phyloP scores from a whole-genome alignment of 2,329 filamentous ascomycete genomes.

The Penicillium brevicompactum region DNA sequence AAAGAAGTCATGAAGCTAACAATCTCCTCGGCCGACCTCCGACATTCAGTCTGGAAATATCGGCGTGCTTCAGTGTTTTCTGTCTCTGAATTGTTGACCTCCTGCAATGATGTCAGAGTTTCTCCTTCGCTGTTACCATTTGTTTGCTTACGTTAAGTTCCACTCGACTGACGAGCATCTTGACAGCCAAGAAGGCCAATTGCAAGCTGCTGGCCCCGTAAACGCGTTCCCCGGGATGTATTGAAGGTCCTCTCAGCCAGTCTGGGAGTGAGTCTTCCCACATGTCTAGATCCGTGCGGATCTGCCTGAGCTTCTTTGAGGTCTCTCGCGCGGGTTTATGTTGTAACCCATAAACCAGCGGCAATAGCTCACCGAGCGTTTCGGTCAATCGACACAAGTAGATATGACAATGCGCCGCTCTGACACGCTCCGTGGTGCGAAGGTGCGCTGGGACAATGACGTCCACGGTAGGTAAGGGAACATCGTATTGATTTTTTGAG shows the following conservation, averaged over 20 bases:
- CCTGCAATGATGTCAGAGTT: conserved; percentile 30
- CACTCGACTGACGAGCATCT: conserved; percentile 51
- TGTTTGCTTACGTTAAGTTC: conserved; percentile 45
- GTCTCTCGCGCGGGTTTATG: conserved; percentile 46
- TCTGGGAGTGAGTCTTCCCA: conserved; percentile 50
- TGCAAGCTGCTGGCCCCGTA: conserved; percentile 49
- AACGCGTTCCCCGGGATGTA: conserved; percentile 36
- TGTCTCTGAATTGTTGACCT: conserved; percentile 45
- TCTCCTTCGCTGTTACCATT: background rate
- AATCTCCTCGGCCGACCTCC: conserved; percentile 48
- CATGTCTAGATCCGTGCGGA: conserved; percentile 47
- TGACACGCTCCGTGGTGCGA: conserved; percentile 44
- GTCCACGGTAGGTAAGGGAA: conserved; percentile 54
- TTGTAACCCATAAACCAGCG: conserved; percentile 50
- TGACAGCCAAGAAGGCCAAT: conserved; percentile 47
- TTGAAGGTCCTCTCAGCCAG: conserved; percentile 42
- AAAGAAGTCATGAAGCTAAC: conserved; percentile 54
- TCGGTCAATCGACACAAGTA: conserved; percentile 55
- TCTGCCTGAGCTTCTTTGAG: conserved; percentile 48
- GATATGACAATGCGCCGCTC: conserved; percentile 55
- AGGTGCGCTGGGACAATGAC: conserved; percentile 40
- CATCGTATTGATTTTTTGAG: conserved; percentile 57
- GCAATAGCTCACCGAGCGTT: conserved; percentile 49
- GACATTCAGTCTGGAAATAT: conserved; percentile 51
- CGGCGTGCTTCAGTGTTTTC: conserved; percentile 52